Conservation (phyloP, 805 yeast genomes). For the Schwanniomyces polymorphus region DNA sequence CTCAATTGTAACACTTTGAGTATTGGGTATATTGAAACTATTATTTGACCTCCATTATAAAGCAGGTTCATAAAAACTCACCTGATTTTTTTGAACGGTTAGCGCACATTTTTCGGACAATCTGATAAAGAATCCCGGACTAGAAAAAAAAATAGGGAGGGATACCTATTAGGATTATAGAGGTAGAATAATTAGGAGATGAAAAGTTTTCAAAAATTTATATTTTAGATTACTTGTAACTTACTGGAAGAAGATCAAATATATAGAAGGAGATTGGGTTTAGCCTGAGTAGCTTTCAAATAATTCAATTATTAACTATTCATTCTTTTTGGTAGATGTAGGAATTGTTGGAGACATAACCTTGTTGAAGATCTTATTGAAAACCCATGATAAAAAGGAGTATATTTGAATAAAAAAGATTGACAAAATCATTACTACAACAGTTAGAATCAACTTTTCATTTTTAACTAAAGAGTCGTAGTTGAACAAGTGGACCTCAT, state of each 20-base stretch:
- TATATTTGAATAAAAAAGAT: constrained; percentile 5
- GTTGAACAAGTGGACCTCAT: constrained; percentile 42
- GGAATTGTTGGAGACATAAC: background rate
- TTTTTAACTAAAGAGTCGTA: constrained; percentile 50
- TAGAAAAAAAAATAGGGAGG: no score
- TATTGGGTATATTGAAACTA: background rate
- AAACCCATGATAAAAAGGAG: background rate
- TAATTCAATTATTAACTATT: background rate
- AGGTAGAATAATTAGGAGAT: no score
- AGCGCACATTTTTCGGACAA: background rate
- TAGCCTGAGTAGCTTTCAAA: no score
- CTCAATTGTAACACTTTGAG: background rate
- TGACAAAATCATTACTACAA: constrained; percentile 24
- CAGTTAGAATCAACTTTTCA: constrained; percentile 45
- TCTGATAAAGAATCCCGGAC: background rate
- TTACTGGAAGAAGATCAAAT: no score
- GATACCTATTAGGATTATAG: no score
- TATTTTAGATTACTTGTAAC: no score
- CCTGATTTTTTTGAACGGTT: background rate
- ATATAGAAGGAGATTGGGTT: no score
- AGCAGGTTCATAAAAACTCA: background rate
- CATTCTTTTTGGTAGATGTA: background rate
- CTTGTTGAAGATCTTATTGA: background rate
- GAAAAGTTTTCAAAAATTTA: no score
- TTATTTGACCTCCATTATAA: background rate